A percentile compares a stretch with the other conserved stretches of the same genome.
phyloP scores from a whole-genome alignment of 78 protist species.

The Dictyostelium purpureum region DNA sequence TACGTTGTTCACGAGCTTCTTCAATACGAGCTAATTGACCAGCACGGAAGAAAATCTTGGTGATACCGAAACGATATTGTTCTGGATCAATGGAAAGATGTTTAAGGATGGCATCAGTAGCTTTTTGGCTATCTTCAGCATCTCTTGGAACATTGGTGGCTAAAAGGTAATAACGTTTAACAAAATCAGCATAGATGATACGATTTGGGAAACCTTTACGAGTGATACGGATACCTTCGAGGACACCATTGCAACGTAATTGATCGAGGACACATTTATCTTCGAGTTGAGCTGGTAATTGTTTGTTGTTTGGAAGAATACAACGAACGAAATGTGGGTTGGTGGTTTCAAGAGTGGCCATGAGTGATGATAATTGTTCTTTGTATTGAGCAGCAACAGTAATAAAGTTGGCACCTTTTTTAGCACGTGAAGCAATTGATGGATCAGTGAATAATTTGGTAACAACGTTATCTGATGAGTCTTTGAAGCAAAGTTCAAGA shows the following conservation, averaged over 20 bases:
- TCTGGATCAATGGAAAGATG: conserved; percentile 69
- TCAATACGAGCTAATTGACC: conserved; percentile 93
- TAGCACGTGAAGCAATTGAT: conserved; percentile 71
- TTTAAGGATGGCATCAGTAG: conserved; percentile 80
- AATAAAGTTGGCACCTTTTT: conserved; percentile 86
- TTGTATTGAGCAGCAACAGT: conserved; percentile 87
- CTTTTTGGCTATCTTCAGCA: conserved; percentile 76
- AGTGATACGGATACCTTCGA: conserved; percentile 96
- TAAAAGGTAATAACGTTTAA: conserved; percentile 91
- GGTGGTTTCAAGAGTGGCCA: conserved; percentile 90
- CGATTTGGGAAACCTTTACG: conserved; percentile 96
- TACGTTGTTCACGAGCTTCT: conserved; percentile 89
- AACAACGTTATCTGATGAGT: conserved; percentile 25
- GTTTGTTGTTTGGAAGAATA: conserved; percentile 93
- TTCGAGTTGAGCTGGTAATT: conserved; percentile 82
- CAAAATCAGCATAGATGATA: conserved; percentile 88
- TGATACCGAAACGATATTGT: conserved; percentile 82
- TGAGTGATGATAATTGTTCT: conserved; percentile 82
- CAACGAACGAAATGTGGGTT: conserved; percentile 95
- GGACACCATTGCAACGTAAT: conserved; percentile 97
- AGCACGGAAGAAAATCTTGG: conserved; percentile 93
- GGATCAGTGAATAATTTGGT: conserved; percentile 65
- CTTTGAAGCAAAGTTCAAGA: conserved; percentile 74
- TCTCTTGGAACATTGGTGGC: conserved; percentile 84
- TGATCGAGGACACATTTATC: conserved; percentile 86